phyloP scores from a whole-genome alignment of 2,329 filamentous ascomycete genomes.

The Monosporascus sp. region DNA sequence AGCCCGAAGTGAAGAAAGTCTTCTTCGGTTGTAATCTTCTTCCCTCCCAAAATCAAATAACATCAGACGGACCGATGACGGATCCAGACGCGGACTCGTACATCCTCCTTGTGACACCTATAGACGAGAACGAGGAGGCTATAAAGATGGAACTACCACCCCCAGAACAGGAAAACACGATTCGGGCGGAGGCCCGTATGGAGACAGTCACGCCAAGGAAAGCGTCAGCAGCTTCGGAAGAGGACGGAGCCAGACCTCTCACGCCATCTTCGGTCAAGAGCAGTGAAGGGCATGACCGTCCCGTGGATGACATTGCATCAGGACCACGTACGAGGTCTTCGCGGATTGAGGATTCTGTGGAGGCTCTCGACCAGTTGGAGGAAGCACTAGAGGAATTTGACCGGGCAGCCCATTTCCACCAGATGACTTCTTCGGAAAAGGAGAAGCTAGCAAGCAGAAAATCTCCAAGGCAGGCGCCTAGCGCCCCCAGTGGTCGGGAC shows the following conservation, averaged over 20 bases:
- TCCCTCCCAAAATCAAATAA: slow-evolving; percentile 26
- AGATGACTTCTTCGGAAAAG: slow-evolving; percentile 12
- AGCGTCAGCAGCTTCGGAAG: slow-evolving; percentile 1
- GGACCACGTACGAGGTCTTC: slow-evolving; percentile 28
- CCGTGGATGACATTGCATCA: slow-evolving; percentile 30
- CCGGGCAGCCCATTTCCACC: slow-evolving; percentile 19
- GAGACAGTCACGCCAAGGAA: slow-evolving; percentile 12
- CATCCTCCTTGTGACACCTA: slow-evolving; percentile 33
- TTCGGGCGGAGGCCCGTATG: slow-evolving; percentile 8
- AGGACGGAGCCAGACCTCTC: slow-evolving; percentile 6
- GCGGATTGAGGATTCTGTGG: slow-evolving; percentile 59
- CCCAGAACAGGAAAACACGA: slow-evolving; percentile 12
- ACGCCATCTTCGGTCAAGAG: slow-evolving; percentile 17
- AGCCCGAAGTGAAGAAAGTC: slow-evolving; percentile 22
- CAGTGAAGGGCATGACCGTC: slow-evolving; percentile 26
- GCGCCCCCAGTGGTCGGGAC: slow-evolving; percentile 5
- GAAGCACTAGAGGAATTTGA: slow-evolving; percentile 54
- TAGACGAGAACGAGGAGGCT: slow-evolving; percentile 18
- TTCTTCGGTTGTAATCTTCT: slow-evolving; percentile 51
- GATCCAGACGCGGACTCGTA: slow-evolving; percentile 32
- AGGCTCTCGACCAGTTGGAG: slow-evolving; percentile 56
- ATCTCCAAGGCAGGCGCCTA: slow-evolving; percentile 5
- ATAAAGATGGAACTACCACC: slow-evolving; percentile 9
- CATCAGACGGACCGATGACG: slow-evolving; percentile 14
- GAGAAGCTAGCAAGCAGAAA: slow-evolving; percentile 4